Evolutionary conservation across 1,284 basidiomycete species (phyloP).

Genomic region (Macrocybe sp.): DNA sequence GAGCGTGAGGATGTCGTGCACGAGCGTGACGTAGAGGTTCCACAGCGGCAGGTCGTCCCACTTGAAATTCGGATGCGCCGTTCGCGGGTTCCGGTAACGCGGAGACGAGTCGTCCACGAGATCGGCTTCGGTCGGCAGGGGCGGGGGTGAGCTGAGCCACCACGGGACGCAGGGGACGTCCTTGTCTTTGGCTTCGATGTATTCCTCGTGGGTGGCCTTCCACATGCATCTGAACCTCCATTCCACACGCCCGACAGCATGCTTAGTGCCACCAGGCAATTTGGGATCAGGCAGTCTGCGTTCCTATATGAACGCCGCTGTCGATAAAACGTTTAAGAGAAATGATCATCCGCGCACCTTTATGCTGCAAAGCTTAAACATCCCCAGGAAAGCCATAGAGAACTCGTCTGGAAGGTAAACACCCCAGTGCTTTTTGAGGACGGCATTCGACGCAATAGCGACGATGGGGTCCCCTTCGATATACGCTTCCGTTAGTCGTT

Average conservation of each 20-base stretch:
- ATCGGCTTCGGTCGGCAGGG: constrained; percentile 6
- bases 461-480: constrained; percentile 27
- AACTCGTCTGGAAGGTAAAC: constrained; percentile 22
- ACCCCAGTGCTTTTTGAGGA: constrained; percentile 19
- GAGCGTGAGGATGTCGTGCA: too few species aligned
- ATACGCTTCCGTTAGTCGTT: constrained; percentile 29
- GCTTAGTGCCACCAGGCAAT: not conserved
- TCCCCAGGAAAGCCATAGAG: constrained; percentile 27
- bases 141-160: constrained; percentile 16
- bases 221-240: constrained; percentile 35
- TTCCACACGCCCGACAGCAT: constrained; percentile 20
- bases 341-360: constrained; percentile 7
- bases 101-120: not conserved
- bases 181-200: constrained; percentile 1
- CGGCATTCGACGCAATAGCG: constrained; percentile 23
- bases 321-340: not conserved
- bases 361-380: constrained; percentile 15
- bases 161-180: constrained; percentile 1
- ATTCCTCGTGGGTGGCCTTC: constrained; percentile 34
- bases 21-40: too few species aligned
- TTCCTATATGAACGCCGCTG: not conserved
- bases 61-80: constrained; percentile 18
- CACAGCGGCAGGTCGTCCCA: not conserved
- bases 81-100: constrained; percentile 13
- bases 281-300: too few species aligned